Percentiles rank a stretch among this genome's conserved stretches.
Conservation (phyloP, 2,329 filamentous ascomycete species). For the Paecilomyces dactylethromorphus region DNA sequence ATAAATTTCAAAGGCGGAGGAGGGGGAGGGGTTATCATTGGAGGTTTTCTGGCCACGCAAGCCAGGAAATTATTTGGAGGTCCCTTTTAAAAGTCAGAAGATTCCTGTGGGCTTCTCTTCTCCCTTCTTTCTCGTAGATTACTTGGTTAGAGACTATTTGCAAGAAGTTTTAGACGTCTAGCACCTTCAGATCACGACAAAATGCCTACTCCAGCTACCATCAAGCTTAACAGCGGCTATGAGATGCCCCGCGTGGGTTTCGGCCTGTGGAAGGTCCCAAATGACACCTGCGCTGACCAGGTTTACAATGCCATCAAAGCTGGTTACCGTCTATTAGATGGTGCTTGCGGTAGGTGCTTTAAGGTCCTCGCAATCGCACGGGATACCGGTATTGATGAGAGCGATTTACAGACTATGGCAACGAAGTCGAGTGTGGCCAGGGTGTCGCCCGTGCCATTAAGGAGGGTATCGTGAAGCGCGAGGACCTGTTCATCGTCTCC, state of each 20-base stretch:
- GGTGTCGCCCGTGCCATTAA: slow-evolving; percentile 73
- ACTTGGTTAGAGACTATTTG: not conserved
- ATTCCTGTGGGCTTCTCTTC: slow-evolving; percentile 6
- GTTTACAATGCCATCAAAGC: slow-evolving; percentile 67
- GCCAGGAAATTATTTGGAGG: not conserved
- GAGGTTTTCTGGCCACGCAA: not conserved
- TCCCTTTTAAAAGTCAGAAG: not conserved
- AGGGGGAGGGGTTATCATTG: not conserved
- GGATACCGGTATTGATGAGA: not conserved
- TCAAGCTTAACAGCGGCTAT: slow-evolving; percentile 21
- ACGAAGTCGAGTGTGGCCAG: slow-evolving; percentile 71
- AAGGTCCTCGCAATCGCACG: not conserved
- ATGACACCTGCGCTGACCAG: slow-evolving; percentile 63
- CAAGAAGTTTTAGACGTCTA: not conserved
- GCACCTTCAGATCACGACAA: not conserved
- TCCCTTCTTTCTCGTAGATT: not conserved
- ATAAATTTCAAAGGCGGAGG: not conserved
- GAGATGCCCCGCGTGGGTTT: slow-evolving; percentile 39
- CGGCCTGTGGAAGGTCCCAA: slow-evolving; percentile 74
- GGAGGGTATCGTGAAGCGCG: slow-evolving; percentile 72
- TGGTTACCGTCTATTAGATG: slow-evolving; percentile 56
- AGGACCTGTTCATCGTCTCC: slow-evolving; percentile 85
- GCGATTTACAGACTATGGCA: slow-evolving; percentile 63
- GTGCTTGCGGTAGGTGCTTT: slow-evolving; percentile 47
- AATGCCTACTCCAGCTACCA: slow-evolving; percentile 7